Conservation (phyloP, 805 yeast genomes). For the Millerago galiae region DNA sequence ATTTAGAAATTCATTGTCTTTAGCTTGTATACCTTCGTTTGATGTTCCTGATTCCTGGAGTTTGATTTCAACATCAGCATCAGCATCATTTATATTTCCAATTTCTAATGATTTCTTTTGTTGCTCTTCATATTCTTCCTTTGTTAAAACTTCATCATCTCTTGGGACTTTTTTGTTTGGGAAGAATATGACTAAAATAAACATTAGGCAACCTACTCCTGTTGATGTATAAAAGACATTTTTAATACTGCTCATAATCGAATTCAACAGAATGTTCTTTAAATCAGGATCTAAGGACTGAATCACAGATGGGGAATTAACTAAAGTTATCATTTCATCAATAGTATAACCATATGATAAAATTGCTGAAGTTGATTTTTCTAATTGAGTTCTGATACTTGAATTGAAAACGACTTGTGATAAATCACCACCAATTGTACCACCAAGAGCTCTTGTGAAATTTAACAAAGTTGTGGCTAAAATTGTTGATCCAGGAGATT, state of each 20-base stretch:
- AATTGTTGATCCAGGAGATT: constrained; percentile 39
- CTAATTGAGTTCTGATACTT: constrained; percentile 19
- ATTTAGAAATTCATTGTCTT: neutral
- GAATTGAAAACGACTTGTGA: constrained; percentile 33
- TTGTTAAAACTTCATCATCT: constrained; percentile 4
- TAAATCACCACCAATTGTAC: constrained; percentile 33
- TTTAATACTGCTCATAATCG: constrained; percentile 31
- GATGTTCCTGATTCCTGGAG: no score
- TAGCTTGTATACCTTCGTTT: no score
- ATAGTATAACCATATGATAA: constrained; percentile 1
- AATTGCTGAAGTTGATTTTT: constrained; percentile 1
- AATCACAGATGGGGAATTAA: constrained; percentile 5
- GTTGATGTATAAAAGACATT: constrained; percentile 36
- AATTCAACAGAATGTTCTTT: constrained; percentile 11
- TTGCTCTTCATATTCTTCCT: constrained; percentile 3
- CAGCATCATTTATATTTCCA: neutral
- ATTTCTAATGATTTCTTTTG: neutral
- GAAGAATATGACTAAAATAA: constrained; percentile 30
- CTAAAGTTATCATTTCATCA: neutral
- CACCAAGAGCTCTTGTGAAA: constrained; percentile 36
- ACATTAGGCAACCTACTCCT: constrained; percentile 29
- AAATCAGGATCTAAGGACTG: constrained; percentile 3
- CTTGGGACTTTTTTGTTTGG: constrained; percentile 39
- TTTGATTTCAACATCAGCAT: neutral
- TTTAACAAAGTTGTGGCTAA: constrained; percentile 37